phyloP scores from a whole-genome alignment of 805 yeast genomes.

The Kluyveromyces wickerhamii region DNA sequence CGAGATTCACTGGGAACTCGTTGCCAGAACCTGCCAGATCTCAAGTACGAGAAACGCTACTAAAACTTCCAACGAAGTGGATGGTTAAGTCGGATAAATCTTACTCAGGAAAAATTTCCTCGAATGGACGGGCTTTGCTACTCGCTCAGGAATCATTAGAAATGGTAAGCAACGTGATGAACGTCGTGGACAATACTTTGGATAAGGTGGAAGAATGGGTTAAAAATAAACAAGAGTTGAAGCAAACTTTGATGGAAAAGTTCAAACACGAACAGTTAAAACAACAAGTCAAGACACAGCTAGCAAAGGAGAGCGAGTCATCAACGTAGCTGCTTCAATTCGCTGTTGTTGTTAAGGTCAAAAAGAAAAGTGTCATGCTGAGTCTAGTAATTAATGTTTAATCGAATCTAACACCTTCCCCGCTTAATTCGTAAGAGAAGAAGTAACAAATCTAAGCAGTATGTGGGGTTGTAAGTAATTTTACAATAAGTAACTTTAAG shows the following conservation, averaged over 20 bases:
- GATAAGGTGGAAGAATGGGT: slow-evolving; percentile 85
- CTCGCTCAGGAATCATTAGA: slow-evolving; percentile 86
- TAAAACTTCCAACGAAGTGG: slow-evolving; percentile 72
- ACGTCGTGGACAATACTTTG: slow-evolving; percentile 77
- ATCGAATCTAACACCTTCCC: too few species aligned
- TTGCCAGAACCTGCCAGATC: slow-evolving; percentile 72
- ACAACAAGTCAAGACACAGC: slow-evolving; percentile 17
- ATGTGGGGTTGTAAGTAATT: too few species aligned
- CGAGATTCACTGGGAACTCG: slow-evolving; percentile 73
- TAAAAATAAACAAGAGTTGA: slow-evolving; percentile 36
- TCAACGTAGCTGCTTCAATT: too few species aligned
- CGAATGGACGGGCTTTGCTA: slow-evolving; percentile 66
- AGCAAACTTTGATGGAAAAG: slow-evolving; percentile 23
- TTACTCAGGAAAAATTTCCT: slow-evolving; percentile 21
- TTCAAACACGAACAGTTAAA: slow-evolving; percentile 15
- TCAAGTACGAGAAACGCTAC: slow-evolving; percentile 69
- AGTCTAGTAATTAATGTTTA: too few species aligned
- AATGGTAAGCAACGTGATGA: slow-evolving; percentile 75
- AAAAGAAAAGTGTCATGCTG: too few species aligned
- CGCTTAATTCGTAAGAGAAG: too few species aligned
- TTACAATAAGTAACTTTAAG: too few species aligned
- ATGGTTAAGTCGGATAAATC: slow-evolving; percentile 31
- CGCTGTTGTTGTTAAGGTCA: too few species aligned
- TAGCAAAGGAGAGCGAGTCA: slow-evolving; percentile 21
- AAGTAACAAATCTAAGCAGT: too few species aligned